Evolutionary conservation across 2,329 filamentous ascomycete species (phyloP), one percentile per base, ranked within the genome.

Genomic region (Rutstroemia sp.): DNA sequence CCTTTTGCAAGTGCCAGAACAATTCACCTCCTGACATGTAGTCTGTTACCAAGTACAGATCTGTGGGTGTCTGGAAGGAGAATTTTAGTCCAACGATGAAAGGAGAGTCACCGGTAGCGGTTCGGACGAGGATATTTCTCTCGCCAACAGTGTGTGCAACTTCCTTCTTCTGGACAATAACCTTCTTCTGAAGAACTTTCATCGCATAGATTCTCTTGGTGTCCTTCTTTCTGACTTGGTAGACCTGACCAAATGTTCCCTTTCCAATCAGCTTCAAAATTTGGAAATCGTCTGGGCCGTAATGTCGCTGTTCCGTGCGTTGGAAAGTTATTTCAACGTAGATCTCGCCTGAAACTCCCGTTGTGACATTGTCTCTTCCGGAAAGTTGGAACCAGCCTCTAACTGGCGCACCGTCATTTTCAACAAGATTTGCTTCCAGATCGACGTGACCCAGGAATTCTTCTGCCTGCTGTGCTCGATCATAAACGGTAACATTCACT

Each of bases 151-250:
- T 99, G 71, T 99, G 94, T 16, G 92, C 91, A 50, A 99, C 91
- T 72, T 99, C 94, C 74, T 99, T 99, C 82, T 99, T 99, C 74
- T 99, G 94, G 25, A 99, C 94, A 67, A 99, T 99, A 53, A 99
- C 94, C 78, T 99, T 99, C 79, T 99, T 99, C 51, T 94, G 96
- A 34, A 99, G 77, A 1, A 99, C 92, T 73, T 99, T 99, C 94
- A 99, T 99, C 60, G 94, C 94, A 69, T 99, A 99, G 59, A 99
- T 96, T 46, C 94, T 86, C 66, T 86, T 85, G 0, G 92, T 96
- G 71, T 99, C 94, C 77, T 90, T 94, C 81, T 99, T 99, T 66
- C 90, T 87, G 6, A 99, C 94, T 71, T 99, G 94, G 71, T 97
- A 99, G 2, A 99, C 94, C 71, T 99, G 94, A 1, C 94, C 94